Evolutionary conservation across 208 protist genomes (phyloP).

Genomic region (Histomonas meleagridis): DNA sequence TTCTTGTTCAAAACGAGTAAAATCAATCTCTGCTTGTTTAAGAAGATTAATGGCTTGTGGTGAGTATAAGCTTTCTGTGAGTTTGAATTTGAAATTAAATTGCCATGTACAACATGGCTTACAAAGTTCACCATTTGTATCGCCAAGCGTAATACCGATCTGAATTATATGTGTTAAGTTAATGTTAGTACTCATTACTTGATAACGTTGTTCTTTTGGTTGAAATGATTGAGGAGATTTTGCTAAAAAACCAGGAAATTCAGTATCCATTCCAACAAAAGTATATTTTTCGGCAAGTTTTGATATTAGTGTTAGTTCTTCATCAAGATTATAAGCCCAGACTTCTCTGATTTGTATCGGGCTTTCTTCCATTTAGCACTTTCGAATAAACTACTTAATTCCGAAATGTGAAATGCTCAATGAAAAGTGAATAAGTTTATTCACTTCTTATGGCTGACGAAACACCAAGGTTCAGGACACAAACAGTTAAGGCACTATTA

Average conservation of each 20-base stretch:
- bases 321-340: slow-evolving; percentile 82
- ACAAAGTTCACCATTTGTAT: slow-evolving; percentile 79
- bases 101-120: slow-evolving; percentile 83
- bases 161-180: slow-evolving; percentile 95
- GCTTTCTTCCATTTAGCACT: too few relatives aligned
- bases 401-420: too few relatives aligned
- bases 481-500: background rate
- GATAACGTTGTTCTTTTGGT: background rate
- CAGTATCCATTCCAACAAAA: slow-evolving; percentile 87
- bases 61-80: slow-evolving; percentile 84
- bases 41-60: slow-evolving; percentile 87
- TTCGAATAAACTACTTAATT: too few relatives aligned
- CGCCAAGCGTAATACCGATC: slow-evolving; percentile 87
- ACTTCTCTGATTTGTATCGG: slow-evolving; percentile 68
- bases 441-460: slow-evolving; percentile 15
- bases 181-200: slow-evolving; percentile 52
- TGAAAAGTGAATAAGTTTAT: too few relatives aligned
- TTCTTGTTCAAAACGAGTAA: slow-evolving; percentile 54
- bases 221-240: background rate
- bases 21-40: slow-evolving; percentile 79
- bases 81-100: slow-evolving; percentile 94
- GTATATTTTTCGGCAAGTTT: slow-evolving; percentile 80
- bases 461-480: background rate
- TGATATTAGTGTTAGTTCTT: slow-evolving; percentile 79
- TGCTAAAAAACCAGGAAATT: slow-evolving; percentile 87